Base-by-base conservation (phyloP, 2,329 filamentous ascomycete genomes). In the Aspergillus ruber region DNA sequence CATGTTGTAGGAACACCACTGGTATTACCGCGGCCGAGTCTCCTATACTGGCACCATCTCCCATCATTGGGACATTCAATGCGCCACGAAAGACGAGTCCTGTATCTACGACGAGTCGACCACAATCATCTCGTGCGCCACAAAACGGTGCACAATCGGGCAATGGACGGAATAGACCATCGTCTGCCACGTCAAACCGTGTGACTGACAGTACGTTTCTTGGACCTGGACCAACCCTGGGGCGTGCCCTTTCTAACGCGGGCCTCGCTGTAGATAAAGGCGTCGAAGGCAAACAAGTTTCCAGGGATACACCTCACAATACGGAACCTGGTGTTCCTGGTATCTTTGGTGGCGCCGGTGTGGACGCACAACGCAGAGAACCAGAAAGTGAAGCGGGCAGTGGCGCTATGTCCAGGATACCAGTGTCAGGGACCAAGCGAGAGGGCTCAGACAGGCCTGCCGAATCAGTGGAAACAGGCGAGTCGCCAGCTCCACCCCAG, bases 41-140 rank as follows among this genome's bases (percentile, higher is more conserved):
- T 1, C 83, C 86, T 15, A 84, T 83, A 2, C 74, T 85, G 54
- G 80, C 82, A n/a, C 85, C 88, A 1, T 91, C 90, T 1, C 88
- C 88, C 15, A 77, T 90, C 42, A 75, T 87, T 42, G 79, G 81
- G 43, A 79, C 78, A n/a, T 80, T 88, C 49, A 68, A 70, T 48
- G 57, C 69, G 36, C 78, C 81, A 21, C 86, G 89, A 56, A 73
- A 75, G 65, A 45, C 74, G 46, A 87, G 84, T 36, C 85, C 86
- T 23, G 80, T 77, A 7, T 83, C 83, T 6, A 67, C 70, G 43
- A 69, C 71, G 25, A 72, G 81, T 49, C 80, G 85, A 39, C 84
- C 87, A 10, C 76, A 80, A 44, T 83, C 84, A 4, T 82, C 85
- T 5, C 82, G 88, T 56, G 81, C 82, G 33, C 83, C 89, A 60